Evolutionary conservation across 805 yeast species (phyloP), one percentile per base, ranked within the genome.

Genomic region (Kodamaea kakaduensis): DNA sequence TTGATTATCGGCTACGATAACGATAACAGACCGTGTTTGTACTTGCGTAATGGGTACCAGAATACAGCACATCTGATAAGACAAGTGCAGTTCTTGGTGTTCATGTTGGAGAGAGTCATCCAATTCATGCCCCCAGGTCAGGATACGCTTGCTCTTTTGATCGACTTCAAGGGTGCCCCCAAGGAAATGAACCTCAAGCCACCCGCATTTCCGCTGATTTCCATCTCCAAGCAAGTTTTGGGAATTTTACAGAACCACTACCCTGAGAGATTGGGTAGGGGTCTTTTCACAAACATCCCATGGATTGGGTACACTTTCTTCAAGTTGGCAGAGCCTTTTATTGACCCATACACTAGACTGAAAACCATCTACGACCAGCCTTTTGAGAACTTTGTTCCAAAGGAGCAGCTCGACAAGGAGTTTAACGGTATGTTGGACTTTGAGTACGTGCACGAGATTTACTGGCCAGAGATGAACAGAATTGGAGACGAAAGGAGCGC

Each of bases 251-350:
- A 93, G 63, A 88, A 95, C 9, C 99, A 93, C 60, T 93, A 93
- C 58, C 98, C 98, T 3, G 99, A 93, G 58, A 76, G 99, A 51
- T 70, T 93, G 41, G 99, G 99, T 25, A 83, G 81, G 54, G 97
- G 97, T 0, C 69, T 89, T 31, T 69, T 93, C 36, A 85, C 95
- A 32, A 90, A 93, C 59, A 88, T 93, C 46, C 97, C 97, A 9
- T 84, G 93, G 76, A 62, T 89, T 37, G 97, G 89, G 5, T 84
- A 95, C 85, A 81, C 96, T 7, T 93, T 93, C 51, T 66, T 93
- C 47, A 89, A 84, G 64, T 65, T 93, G 44, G 89, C 90, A 45
- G 86, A 85, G 50, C 98, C 99, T 4, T 93, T 93, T 58, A 93
- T 93, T 45, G 98, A 93, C 55, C 97, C 98, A 7, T 64, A 86